A percentile compares a stretch with the other conserved stretches of the same genome.
These are phyloP conservation scores for Zymoseptoria ardabiliae DNA, from an alignment of 2,329 filamentous ascomycete genomes.

Conservation along the genomic window DNA sequence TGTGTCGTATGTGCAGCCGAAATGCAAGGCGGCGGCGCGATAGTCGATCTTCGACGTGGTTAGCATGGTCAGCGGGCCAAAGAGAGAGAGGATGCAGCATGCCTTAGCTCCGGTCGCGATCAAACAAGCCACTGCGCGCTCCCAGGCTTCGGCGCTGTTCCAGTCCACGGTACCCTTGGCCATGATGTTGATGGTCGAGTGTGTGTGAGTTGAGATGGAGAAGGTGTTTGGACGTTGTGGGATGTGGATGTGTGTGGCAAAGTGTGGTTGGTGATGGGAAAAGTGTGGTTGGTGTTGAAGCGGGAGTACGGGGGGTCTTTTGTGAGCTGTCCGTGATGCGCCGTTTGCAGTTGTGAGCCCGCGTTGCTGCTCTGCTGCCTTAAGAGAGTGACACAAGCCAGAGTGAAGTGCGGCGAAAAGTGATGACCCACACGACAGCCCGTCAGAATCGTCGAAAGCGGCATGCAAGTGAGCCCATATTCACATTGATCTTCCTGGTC, in stretches of 20 bases:
- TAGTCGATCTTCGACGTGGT: not conserved
- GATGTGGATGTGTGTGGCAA: not conserved
- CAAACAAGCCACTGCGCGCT: slow-evolving; percentile 36
- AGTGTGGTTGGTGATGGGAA: not conserved
- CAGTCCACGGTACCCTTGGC: slow-evolving; percentile 28
- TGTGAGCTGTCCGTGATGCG: not conserved
- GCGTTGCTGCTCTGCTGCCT: slow-evolving; percentile 3
- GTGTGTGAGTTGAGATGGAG: not conserved
- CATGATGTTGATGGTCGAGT: slow-evolving; percentile 4
- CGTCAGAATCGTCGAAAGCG: not conserved
- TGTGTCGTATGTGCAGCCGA: slow-evolving; percentile 42
- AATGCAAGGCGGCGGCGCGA: slow-evolving; percentile 36
- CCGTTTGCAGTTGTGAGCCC: not conserved
- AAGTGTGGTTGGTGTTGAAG: not conserved
- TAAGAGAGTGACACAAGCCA: slow-evolving; percentile 1
- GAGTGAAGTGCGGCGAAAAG: not conserved
- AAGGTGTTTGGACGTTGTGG: not conserved
- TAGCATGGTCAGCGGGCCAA: not conserved
- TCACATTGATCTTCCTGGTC: not conserved
- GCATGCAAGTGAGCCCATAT: not conserved
- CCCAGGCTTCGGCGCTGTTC: slow-evolving; percentile 29
- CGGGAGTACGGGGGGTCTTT: not conserved
- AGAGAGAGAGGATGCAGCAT: not conserved
- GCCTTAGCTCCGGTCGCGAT: slow-evolving; percentile 33
- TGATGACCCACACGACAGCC: not conserved